phyloP scores from a whole-genome alignment of 306 rosid species.

The Quercus gilva region DNA sequence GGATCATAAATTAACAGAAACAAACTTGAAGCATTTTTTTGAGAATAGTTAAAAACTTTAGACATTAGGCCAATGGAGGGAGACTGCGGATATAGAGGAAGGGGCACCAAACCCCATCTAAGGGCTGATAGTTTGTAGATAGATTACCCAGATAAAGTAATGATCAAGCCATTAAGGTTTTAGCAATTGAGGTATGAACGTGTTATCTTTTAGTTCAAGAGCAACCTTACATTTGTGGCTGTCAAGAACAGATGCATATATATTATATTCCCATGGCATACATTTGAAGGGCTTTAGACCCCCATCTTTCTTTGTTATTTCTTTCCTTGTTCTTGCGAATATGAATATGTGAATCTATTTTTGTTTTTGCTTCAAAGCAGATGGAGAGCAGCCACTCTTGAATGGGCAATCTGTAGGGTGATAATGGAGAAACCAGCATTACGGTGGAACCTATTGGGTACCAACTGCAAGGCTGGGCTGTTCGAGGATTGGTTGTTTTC shows the following conservation, averaged over 20 bases:
- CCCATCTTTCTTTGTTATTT: not conserved
- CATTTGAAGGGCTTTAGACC: not conserved
- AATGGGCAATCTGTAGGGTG: constrained; percentile 44
- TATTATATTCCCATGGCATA: not conserved
- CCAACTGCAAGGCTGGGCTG: not conserved
- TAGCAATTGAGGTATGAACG: not conserved
- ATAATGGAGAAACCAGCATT: constrained; percentile 13
- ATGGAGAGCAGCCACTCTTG: constrained; percentile 45
- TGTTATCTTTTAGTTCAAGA: not conserved
- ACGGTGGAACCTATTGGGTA: not conserved
- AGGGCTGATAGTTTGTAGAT: no score
- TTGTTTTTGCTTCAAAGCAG: constrained; percentile 32
- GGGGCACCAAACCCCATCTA: no score
- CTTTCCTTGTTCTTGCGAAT: not conserved
- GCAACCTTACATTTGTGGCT: not conserved
- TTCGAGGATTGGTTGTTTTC: constrained; percentile 10
- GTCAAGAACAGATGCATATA: not conserved
- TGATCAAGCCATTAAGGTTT: no score
- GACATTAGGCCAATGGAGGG: not conserved
- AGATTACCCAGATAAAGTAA: no score
- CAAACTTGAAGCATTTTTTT: not conserved
- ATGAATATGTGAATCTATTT: not conserved
- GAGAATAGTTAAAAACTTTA: not conserved
- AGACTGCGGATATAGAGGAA: no score
- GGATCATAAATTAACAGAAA: not conserved